phyloP scores from a whole-genome alignment of 164 flowering plant species.

The Piper betle region DNA sequence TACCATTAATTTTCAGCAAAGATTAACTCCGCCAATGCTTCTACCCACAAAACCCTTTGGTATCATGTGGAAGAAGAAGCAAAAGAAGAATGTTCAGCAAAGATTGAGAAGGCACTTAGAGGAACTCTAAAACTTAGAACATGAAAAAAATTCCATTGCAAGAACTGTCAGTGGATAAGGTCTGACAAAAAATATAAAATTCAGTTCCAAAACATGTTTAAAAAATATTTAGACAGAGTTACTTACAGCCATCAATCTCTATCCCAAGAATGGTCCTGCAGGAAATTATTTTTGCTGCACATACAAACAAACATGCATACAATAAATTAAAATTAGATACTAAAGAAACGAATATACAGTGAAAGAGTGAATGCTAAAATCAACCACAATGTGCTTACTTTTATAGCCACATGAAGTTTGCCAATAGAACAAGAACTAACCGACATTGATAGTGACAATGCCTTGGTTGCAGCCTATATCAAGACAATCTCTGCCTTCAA shows the following conservation, averaged over 20 bases:
- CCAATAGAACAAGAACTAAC: conserved; percentile 19
- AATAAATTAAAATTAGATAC: not conserved
- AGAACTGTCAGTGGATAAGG: not conserved
- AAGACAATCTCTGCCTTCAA: conserved; percentile 78
- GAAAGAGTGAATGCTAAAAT: not conserved
- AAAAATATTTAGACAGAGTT: not conserved
- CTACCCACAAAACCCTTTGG: too few species aligned
- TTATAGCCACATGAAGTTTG: too few species aligned
- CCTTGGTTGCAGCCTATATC: conserved; percentile 97
- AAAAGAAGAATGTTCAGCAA: too few species aligned
- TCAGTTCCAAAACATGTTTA: not conserved
- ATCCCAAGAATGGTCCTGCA: conserved; percentile 74
- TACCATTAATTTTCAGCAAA: too few species aligned
- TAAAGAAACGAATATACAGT: not conserved
- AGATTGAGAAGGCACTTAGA: not conserved
- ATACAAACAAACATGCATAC: not conserved
- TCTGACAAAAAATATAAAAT: not conserved
- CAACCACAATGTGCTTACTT: too few species aligned
- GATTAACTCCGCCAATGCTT: too few species aligned
- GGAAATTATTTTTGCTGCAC: conserved; percentile 61
- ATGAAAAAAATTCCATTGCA: not conserved
- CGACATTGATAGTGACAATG: conserved; percentile 57
- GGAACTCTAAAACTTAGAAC: not conserved
- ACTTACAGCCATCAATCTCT: conserved; percentile 78
- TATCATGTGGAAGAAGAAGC: too few species aligned